A percentile compares a stretch with the other conserved stretches of the same genome.
These are phyloP conservation scores for Novakomyces olei DNA, from an alignment of 805 yeast species.

Conservation along the genomic window DNA sequence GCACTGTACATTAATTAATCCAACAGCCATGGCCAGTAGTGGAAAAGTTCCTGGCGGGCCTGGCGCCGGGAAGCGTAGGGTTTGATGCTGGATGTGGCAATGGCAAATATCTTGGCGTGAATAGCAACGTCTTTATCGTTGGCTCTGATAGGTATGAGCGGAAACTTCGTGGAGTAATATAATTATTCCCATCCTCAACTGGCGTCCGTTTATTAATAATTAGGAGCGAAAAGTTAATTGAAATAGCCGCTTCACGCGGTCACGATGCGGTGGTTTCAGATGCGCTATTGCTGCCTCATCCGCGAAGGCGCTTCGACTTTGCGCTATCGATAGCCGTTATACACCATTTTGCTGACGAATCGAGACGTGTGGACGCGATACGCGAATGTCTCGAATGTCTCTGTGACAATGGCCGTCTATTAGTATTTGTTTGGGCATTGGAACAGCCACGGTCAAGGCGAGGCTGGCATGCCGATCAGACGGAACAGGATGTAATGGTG, in stretches of 20 bases:
- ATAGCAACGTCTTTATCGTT: conserved; percentile 41
- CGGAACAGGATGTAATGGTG: conserved; percentile 80
- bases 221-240: conserved; percentile 11
- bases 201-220: background rate
- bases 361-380: conserved; percentile 59
- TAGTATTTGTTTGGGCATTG: conserved; percentile 90
- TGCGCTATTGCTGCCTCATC: conserved; percentile 46
- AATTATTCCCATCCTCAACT: too few species aligned
- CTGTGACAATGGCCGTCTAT: conserved; percentile 37
- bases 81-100: conserved; percentile 94
- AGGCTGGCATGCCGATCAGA: conserved; percentile 78
- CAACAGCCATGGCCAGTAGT: conserved; percentile 82
- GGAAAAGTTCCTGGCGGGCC: conserved; percentile 34
- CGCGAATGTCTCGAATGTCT: conserved; percentile 40
- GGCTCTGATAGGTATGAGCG: conserved; percentile 29
- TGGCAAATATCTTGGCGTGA: conserved; percentile 69
- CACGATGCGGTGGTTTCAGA: conserved; percentile 58
- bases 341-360: conserved; percentile 78
- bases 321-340: conserved; percentile 90
- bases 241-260: conserved; percentile 22
- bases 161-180: conserved; percentile 4
- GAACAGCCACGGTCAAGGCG: conserved; percentile 75
- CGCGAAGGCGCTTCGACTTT: conserved; percentile 36
- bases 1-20: background rate
- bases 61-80: conserved; percentile 41